phyloP scores from a whole-genome alignment of 305 asterid genomes.

The Fraxinus ornus region DNA sequence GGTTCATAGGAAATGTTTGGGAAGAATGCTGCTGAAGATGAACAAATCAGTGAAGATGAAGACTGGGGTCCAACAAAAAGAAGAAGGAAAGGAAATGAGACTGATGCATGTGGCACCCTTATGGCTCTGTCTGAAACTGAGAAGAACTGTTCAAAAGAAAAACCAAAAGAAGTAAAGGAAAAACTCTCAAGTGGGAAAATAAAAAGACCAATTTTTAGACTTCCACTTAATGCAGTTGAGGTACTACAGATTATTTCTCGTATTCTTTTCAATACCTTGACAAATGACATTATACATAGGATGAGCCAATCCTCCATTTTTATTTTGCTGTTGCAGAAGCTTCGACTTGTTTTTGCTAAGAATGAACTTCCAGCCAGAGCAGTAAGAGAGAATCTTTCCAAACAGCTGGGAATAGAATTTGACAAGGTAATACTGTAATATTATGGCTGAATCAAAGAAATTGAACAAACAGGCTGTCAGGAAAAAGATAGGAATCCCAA shows the following conservation, averaged over 20 bases:
- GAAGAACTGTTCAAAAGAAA: conserved; percentile 39
- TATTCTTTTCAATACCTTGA: neutral
- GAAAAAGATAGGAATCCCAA: conserved; percentile 2
- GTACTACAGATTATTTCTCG: conserved; percentile 33
- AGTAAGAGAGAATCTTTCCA: conserved; percentile 61
- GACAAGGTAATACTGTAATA: conserved; percentile 61
- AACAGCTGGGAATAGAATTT: conserved; percentile 72
- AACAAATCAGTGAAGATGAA: conserved; percentile 87
- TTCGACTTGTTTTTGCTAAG: conserved; percentile 76
- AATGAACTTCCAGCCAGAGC: conserved; percentile 89
- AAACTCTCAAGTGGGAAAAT: conserved; percentile 30
- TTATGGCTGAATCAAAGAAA: conserved; percentile 15
- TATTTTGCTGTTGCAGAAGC: conserved; percentile 60
- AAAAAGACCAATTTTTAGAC: conserved; percentile 65
- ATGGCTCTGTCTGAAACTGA: conserved; percentile 52
- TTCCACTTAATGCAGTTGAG: conserved; percentile 75
- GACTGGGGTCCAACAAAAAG: conserved; percentile 90
- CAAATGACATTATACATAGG: neutral
- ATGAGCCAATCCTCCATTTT: conserved; percentile 26
- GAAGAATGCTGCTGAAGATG: conserved; percentile 51
- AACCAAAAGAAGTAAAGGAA: conserved; percentile 33
- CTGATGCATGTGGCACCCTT: conserved; percentile 62
- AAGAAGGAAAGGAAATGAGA: conserved; percentile 64
- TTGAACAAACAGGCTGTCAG: conserved; percentile 16
- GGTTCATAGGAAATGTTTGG: conserved; percentile 85